phyloP scores from a whole-genome alignment of 2,329 filamentous ascomycete genomes.

The Lachnellula subtilissima region DNA sequence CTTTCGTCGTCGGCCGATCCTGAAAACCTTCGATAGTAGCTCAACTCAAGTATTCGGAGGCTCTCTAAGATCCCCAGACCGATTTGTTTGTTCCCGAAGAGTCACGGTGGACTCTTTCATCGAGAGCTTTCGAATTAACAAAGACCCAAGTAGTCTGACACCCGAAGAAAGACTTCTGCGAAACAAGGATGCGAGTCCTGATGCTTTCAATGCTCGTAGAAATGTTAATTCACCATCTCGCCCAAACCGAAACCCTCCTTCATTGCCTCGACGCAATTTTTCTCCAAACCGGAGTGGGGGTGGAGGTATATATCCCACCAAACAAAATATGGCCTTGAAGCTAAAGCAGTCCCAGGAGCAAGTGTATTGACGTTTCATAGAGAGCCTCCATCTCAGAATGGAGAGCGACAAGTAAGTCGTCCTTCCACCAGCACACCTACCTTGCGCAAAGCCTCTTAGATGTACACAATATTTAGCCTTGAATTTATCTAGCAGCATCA shows the following conservation, averaged over 20 bases:
- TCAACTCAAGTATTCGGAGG: constrained; percentile 12
- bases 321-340: not conserved
- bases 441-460: not conserved
- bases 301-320: constrained; percentile 3
- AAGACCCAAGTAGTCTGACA: constrained; percentile 41
- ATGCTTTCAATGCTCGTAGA: constrained; percentile 48
- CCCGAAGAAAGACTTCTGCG: constrained; percentile 42
- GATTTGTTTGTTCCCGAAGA: constrained; percentile 51
- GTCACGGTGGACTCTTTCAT: constrained; percentile 36
- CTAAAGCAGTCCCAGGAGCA: constrained; percentile 22
- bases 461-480: not conserved
- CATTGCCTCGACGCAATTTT: constrained; percentile 14
- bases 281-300: constrained; percentile 24
- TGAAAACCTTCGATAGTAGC: constrained; percentile 15
- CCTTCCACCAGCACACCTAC: not conserved
- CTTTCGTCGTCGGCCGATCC: constrained; percentile 16
- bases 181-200: constrained; percentile 38
- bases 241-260: constrained; percentile 6
- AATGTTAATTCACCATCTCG: constrained; percentile 22
- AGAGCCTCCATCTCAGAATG: constrained; percentile 21
- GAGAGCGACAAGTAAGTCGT: constrained; percentile 29
- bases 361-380: constrained; percentile 29
- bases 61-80: constrained; percentile 42
- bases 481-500: not conserved
- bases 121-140: constrained; percentile 48